A percentile compares a stretch with the other conserved stretches of the same genome.
phyloP scores from a whole-genome alignment of 176 grass and related monocot genomes.

The Juncus effusus region DNA sequence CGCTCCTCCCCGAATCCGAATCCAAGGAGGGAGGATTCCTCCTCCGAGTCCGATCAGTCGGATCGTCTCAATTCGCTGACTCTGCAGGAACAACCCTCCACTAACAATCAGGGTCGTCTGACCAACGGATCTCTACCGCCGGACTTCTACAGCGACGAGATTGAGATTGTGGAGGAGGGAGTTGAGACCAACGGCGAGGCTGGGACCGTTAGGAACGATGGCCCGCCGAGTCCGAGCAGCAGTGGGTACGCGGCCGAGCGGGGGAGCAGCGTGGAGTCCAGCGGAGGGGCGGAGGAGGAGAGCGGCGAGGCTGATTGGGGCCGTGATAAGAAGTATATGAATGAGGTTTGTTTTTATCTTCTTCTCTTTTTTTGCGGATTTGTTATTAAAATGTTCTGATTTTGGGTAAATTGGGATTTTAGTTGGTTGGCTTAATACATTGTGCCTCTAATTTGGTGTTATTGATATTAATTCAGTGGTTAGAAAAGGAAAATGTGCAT shows the following conservation, averaged over 20 bases:
- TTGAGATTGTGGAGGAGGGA: conserved; percentile 32
- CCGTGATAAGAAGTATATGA: conserved; percentile 57
- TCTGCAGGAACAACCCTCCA: conserved; percentile 8
- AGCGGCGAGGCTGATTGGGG: conserved; percentile 41
- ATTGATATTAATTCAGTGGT: no score
- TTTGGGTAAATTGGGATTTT: not conserved
- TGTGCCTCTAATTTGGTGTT: no score
- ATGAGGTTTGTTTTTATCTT: conserved; percentile 46
- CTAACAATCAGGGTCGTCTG: conserved; percentile 2
- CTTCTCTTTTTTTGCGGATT: no score
- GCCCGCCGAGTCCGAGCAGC: conserved; percentile 73
- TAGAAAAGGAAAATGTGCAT: no score
- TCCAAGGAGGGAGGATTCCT: not conserved
- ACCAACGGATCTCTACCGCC: conserved; percentile 41
- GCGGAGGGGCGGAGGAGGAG: conserved; percentile 48
- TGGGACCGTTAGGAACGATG: conserved; percentile 34
- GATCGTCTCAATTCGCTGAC: conserved; percentile 22
- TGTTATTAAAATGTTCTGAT: not conserved
- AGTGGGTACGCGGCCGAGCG: conserved; percentile 86
- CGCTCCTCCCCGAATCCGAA: conserved; percentile 30
- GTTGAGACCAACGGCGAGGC: conserved; percentile 35
- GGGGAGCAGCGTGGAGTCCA: conserved; percentile 74
- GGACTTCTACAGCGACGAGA: conserved; percentile 53
- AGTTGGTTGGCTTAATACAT: not conserved
- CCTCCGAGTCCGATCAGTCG: not conserved